Conservation (phyloP, 164 flowering plant species). For the Vitis riparia region DNA sequence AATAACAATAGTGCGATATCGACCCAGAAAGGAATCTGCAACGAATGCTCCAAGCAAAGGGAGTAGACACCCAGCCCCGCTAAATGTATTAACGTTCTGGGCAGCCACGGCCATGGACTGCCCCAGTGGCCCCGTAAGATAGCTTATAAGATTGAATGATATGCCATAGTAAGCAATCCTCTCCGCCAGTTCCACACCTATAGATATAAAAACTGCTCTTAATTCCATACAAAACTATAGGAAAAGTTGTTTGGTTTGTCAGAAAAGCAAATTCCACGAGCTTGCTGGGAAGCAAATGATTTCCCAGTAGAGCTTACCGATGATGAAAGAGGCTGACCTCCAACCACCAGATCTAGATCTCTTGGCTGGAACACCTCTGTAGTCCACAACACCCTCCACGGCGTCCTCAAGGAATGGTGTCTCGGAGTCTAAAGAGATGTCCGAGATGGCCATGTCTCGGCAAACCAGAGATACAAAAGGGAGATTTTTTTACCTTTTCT, state of each 20-base stretch:
- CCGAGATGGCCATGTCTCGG: neutral
- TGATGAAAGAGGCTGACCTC: conserved; percentile 51
- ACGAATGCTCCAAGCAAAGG: conserved; percentile 40
- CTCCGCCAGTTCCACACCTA: conserved; percentile 42
- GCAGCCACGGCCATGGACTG: conserved; percentile 44
- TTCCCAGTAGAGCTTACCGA: conserved; percentile 23
- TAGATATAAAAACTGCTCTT: too few relatives aligned
- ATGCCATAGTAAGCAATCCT: conserved; percentile 40
- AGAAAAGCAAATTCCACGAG: too few relatives aligned
- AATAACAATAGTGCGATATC: conserved; percentile 37
- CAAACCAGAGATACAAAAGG: neutral
- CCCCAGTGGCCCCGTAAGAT: conserved; percentile 40
- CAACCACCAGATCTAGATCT: conserved; percentile 47
- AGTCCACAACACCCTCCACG: conserved; percentile 16
- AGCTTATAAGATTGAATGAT: conserved; percentile 28
- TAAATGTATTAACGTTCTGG: conserved; percentile 36
- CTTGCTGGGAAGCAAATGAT: too few relatives aligned
- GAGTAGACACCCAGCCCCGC: conserved; percentile 31
- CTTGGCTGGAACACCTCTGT: conserved; percentile 15
- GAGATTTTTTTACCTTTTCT: neutral
- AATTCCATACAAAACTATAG: too few relatives aligned
- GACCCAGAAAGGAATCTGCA: conserved; percentile 46
- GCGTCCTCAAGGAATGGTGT: neutral
- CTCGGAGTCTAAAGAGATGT: neutral
- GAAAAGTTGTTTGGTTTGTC: too few relatives aligned